These are phyloP conservation scores for Saccharomycopsis sp. DNA, from an alignment of 805 yeast species.

Conservation along the genomic window DNA sequence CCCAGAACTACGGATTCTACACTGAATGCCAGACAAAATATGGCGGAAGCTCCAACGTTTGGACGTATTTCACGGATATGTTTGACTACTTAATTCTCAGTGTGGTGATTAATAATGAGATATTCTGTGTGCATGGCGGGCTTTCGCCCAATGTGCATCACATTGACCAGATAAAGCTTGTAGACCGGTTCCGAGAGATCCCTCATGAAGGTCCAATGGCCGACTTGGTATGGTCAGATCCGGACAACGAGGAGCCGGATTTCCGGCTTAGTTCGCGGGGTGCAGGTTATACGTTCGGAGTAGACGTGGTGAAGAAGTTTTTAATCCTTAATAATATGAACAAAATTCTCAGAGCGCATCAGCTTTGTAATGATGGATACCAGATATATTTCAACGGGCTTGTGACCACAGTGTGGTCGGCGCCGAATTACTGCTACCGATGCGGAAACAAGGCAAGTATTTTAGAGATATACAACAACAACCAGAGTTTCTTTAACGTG, in stretches of 20 bases:
- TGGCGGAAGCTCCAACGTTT: slow-evolving; percentile 64
- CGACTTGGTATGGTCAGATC: slow-evolving; percentile 97
- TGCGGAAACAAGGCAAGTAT: slow-evolving; percentile 98
- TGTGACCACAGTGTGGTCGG: slow-evolving; percentile 96
- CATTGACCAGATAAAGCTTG: slow-evolving; percentile 81
- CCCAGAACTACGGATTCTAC: slow-evolving; percentile 95
- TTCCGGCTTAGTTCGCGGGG: slow-evolving; percentile 92
- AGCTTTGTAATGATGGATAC: slow-evolving; percentile 92
- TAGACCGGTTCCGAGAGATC: slow-evolving; percentile 88
- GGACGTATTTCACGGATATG: slow-evolving; percentile 86
- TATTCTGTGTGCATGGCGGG: slow-evolving; percentile 97
- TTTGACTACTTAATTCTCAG: slow-evolving; percentile 87
- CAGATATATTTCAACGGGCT: slow-evolving; percentile 86
- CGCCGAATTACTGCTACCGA: slow-evolving; percentile 95
- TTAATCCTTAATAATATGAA: slow-evolving; percentile 68
- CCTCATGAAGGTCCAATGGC: slow-evolving; percentile 99
- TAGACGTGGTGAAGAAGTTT: slow-evolving; percentile 83
- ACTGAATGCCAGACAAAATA: slow-evolving; percentile 90
- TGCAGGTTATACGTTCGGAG: slow-evolving; percentile 95
- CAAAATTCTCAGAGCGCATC: slow-evolving; percentile 90
- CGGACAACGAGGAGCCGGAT: slow-evolving; percentile 74
- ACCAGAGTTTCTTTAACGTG: slow-evolving; percentile 74
- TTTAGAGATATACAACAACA: slow-evolving; percentile 71
- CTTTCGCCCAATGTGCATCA: slow-evolving; percentile 92
- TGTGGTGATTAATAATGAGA: slow-evolving; percentile 81